A percentile compares a stretch with the other conserved stretches of the same genome.
These are phyloP conservation scores for Fistulina hepatica DNA, from an alignment of 1,284 basidiomycete species.

Conservation along the genomic window DNA sequence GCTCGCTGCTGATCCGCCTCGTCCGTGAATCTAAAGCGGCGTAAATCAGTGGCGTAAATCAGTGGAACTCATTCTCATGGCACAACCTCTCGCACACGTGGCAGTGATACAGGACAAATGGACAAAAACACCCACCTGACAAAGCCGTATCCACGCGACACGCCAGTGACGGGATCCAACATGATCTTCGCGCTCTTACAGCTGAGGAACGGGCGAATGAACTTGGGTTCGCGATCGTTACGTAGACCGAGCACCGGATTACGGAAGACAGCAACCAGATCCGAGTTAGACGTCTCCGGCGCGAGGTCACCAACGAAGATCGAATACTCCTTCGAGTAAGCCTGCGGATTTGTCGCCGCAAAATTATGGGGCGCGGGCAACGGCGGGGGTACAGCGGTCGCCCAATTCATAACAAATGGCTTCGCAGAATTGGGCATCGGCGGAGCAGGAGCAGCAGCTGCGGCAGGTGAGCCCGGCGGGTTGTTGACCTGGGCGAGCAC, in stretches of 20 bases:
- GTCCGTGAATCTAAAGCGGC: conserved; percentile 57
- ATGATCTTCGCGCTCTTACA: conserved; percentile 92
- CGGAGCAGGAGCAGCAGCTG: conserved; percentile 1
- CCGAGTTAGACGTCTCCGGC: conserved; percentile 82
- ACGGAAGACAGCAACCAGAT: conserved; percentile 79
- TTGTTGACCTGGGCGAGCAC: conserved; percentile 61
- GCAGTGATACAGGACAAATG: conserved; percentile 8
- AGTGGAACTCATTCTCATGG: conserved; percentile 7
- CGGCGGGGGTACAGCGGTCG: conserved; percentile 45
- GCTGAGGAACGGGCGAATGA: conserved; percentile 75
- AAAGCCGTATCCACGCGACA: conserved; percentile 86
- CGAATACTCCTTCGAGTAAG: conserved; percentile 74
- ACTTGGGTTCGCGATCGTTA: conserved; percentile 71
- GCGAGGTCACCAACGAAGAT: conserved; percentile 88
- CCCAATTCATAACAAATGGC: conserved; percentile 74
- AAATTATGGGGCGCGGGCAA: conserved; percentile 28
- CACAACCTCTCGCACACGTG: no score
- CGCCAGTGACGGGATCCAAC: conserved; percentile 79
- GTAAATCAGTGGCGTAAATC: conserved; percentile 5
- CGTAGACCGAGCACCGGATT: conserved; percentile 74
- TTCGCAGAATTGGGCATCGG: conserved; percentile 73
- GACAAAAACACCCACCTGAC: conserved; percentile 46
- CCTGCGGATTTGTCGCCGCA: conserved; percentile 27
- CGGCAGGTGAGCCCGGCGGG: conserved; percentile 33
- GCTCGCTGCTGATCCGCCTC: conserved; percentile 82